A percentile compares a stretch with the other conserved stretches of the same genome.
Conservation (phyloP, 2,329 filamentous ascomycete species). For the Cladophialophora chaetospira region DNA sequence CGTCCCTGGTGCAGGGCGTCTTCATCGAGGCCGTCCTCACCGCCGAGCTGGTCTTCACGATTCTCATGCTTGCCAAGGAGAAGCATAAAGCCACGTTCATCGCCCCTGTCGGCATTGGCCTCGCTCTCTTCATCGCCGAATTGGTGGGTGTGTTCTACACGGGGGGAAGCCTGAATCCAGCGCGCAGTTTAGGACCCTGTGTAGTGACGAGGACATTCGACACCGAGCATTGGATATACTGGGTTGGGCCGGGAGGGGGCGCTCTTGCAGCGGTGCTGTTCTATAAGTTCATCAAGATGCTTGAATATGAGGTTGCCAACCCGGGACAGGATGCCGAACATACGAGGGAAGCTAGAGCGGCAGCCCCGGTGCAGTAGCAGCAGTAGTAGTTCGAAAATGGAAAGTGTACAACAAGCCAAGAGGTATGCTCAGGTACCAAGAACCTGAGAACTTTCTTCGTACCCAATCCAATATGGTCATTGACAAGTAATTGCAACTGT, state of each 20-base stretch:
- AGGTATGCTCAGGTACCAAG: not conserved
- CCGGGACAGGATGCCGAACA: constrained; percentile 53
- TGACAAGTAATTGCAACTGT: too few relatives aligned
- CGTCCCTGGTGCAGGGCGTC: constrained; percentile 59
- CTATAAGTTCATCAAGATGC: constrained; percentile 49
- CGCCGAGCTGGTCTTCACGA: constrained; percentile 62
- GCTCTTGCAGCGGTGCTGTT: constrained; percentile 51
- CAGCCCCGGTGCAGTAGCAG: not conserved
- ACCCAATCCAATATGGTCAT: too few relatives aligned
- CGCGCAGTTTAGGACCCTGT: constrained; percentile 50
- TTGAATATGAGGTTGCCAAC: constrained; percentile 46
- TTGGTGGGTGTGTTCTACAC: constrained; percentile 53
- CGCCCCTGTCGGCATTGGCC: constrained; percentile 70
- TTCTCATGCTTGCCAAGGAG: constrained; percentile 70
- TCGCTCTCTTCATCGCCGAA: constrained; percentile 66
- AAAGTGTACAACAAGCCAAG: not conserved
- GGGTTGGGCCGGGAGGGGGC: constrained; percentile 45
- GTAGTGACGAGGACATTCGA: constrained; percentile 48
- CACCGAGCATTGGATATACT: constrained; percentile 45
- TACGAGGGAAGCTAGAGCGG: not conserved
- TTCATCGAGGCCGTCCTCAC: constrained; percentile 70
- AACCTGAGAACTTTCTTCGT: too few relatives aligned
- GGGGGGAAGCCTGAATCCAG: constrained; percentile 51
- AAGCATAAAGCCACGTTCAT: constrained; percentile 72
- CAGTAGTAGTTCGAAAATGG: not conserved